Conservation (phyloP, 1,284 basidiomycete species). For the Peniophora sp. region DNA sequence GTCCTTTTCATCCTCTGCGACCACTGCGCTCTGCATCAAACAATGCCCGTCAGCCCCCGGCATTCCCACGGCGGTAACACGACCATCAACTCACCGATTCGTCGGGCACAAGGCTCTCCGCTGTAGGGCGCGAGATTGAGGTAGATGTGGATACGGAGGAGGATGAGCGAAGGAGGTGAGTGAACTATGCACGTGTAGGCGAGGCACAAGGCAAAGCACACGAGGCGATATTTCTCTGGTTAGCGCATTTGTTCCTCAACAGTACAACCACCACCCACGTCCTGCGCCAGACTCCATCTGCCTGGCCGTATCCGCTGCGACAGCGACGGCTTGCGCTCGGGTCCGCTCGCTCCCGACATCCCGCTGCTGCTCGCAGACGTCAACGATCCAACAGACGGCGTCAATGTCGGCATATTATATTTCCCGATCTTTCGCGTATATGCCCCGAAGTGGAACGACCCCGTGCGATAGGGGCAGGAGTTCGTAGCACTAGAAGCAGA, state of each 20-base stretch:
- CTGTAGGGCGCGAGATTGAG: slow-evolving; percentile 9
- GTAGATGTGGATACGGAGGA: slow-evolving; percentile 16
- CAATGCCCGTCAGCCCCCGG: not conserved
- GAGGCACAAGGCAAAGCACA: slow-evolving; percentile 19
- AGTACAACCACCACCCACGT: slow-evolving; percentile 8
- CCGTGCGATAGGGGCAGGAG: no score
- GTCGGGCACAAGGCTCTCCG: not conserved
- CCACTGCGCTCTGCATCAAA: no score
- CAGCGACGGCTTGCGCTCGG: not conserved
- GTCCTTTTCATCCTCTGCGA: slow-evolving; percentile 4
- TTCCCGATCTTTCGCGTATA: no score
- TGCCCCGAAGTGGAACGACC: no score
- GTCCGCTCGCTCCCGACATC: not conserved
- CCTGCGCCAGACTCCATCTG: slow-evolving; percentile 13
- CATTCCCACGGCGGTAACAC: not conserved
- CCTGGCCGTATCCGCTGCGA: not conserved
- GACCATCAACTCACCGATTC: not conserved
- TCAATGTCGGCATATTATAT: not conserved
- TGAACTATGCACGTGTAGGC: slow-evolving; percentile 15
- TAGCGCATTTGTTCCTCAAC: not conserved
- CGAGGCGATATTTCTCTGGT: slow-evolving; percentile 5
- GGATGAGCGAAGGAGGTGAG: slow-evolving; percentile 23
- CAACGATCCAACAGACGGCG: not conserved
- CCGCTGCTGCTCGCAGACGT: not conserved
- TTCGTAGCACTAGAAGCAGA: no score